Base-by-base conservation (phyloP, 2,329 filamentous ascomycete genomes). In the Hypoxylon sp. region DNA sequence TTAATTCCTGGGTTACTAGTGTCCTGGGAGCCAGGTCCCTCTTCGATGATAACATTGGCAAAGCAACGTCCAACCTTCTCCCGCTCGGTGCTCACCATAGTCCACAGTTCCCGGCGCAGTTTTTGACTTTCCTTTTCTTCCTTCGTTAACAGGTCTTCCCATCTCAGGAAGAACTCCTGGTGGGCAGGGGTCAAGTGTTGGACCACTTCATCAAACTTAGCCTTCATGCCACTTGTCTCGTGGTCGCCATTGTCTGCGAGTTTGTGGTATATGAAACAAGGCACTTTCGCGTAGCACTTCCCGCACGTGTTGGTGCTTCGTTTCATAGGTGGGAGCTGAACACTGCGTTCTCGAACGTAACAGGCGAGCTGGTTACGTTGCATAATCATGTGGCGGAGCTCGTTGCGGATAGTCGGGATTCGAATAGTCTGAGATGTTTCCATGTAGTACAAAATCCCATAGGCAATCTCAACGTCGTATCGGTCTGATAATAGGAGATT, bases 341-440 rank as follows among this genome's bases (percentile, higher is more conserved):
- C 85, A 67, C 91, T 89, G 62, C 92, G 89, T 74, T 96, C 90
- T 61, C 93, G 90, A 42, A 97, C 88, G 74, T 93, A 93, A 70
- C 91, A 91, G 2, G 95, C 93, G 16, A 99, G 82, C 70, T 93
- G 89, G 74, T 99, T 99, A 54, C 96, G 91, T 78, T 97, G 91
- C 82, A 98, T 94, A 63, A 99, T 91, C 93, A 99, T 97, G 72
- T 97, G 93, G 36, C 93, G 89, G 53, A 99, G 87, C 76, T 99
- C 96, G 70, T 93, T 90, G 36, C 93, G 88, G 61, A 98, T 86
- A 5, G 93, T 90, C 2, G 93, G 93, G 44, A 99, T 92, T 20
- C 93, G 89, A 71, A 93, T 89, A 11, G 91, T 97, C 70, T 93
- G 90, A 0, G 93, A 95, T 2, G 89, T 93, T 76, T 98, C 96